Base-by-base conservation (phyloP, 257 asterid species). In the Primulina eburnea region DNA sequence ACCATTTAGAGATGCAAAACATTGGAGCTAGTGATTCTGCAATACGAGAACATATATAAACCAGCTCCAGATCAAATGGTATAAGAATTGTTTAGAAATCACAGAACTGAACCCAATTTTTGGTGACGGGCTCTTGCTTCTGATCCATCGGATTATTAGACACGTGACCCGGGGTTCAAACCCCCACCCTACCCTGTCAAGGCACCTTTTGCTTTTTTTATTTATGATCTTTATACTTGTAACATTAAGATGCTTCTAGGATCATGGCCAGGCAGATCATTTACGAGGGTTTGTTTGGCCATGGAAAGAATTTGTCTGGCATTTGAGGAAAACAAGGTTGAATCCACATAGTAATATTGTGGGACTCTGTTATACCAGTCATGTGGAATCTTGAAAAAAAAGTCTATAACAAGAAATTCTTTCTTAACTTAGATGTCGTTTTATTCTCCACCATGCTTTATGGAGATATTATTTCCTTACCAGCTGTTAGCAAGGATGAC, bases 31-130 rank as follows among this genome's bases (percentile, higher is more conserved):
- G 67, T 53, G 57, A 69, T 72, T 72, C 55, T 76, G 63, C 74
- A 60, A 40, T 63, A 68, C 63, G 4, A 71, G 58, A 52, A 64
- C 56, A 76, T 73, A 53, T 72, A 61, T 62, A 68, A 68, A 58
- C 56, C 50, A 65, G 72, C 32, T 61, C 28, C 26, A 43, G 67
- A 43, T 24, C 26, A 24, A 24, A 24, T 24, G 26, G 26, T 24
- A 24, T 30, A 52, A 18, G 59, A 59, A 64, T 17, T 59, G 67
- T 57, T 68, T 60, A 68, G 78, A n/a, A 37, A 68, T 62, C 70
- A 65, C 50, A 53, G 80, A 40, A 69, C 74, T 55, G 80, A 77
- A 62, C 82, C 86, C 88, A 24, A 32, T 77, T 82, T 83, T 75
- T 74, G 67, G 67, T 82, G 88, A 79, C 72, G 60, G 71, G 71